phyloP scores from a whole-genome alignment of 1,284 basidiomycete species.

The Tilletiopsis washingtonensis region DNA sequence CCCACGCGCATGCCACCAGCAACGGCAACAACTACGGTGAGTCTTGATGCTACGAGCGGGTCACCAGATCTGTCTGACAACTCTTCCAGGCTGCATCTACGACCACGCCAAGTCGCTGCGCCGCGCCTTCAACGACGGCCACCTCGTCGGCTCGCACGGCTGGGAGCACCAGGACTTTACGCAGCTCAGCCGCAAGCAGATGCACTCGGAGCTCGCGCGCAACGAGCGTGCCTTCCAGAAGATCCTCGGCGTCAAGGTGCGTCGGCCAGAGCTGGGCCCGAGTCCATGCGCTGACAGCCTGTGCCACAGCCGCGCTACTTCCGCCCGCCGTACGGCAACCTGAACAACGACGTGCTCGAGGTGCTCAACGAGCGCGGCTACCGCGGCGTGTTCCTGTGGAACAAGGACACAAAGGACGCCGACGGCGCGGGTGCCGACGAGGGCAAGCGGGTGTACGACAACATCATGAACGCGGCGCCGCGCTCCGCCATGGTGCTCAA shows the following conservation, averaged over 20 bases:
- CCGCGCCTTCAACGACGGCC: background rate
- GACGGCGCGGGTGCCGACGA: background rate
- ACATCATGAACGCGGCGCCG: background rate
- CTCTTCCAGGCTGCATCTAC: background rate
- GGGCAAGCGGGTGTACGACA: background rate
- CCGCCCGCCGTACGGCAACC: background rate
- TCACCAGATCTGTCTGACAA: no score
- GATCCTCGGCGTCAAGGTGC: constrained; percentile 1
- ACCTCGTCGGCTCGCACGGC: background rate
- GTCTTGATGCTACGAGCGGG: no score
- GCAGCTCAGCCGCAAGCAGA: background rate
- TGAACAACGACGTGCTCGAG: background rate
- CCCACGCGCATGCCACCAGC: no score
- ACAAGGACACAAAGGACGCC: background rate
- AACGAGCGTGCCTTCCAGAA: background rate
- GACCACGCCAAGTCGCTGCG: background rate
- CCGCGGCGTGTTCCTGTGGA: background rate
- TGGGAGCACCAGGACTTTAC: background rate
- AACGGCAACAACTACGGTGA: background rate
- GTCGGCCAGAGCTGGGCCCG: no score
- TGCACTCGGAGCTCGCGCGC: background rate
- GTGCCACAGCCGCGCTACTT: background rate
- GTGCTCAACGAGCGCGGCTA: background rate
- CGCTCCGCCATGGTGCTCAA: background rate
- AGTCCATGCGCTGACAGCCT: no score